These are phyloP conservation scores for Colletotrichum falcatum DNA, from an alignment of 2,329 filamentous ascomycete genomes.

Conservation along the genomic window DNA sequence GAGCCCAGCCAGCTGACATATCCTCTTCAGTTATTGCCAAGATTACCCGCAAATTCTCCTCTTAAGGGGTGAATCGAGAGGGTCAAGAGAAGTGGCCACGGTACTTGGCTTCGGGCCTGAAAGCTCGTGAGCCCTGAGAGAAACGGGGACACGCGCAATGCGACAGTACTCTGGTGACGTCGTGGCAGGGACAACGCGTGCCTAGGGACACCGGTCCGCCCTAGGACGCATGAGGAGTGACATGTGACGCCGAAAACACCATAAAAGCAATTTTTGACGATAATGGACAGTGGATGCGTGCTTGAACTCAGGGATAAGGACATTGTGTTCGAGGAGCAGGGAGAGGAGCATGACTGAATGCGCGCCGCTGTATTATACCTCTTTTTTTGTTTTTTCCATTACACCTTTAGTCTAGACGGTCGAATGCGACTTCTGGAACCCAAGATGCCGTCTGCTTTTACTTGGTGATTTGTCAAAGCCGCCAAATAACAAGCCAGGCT, in stretches of 20 bases:
- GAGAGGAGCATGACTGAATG: slow-evolving; percentile 28
- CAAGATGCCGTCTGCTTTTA: neutral
- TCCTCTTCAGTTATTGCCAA: slow-evolving; percentile 86
- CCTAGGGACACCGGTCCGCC: neutral
- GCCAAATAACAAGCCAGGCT: neutral
- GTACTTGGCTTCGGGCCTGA: neutral
- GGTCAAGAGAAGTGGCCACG: neutral
- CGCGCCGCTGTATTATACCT: slow-evolving; percentile 41
- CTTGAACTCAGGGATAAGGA: slow-evolving; percentile 10
- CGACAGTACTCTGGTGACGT: neutral
- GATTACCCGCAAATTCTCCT: slow-evolving; percentile 88
- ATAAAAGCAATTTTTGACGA: slow-evolving; percentile 36
- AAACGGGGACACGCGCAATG: neutral
- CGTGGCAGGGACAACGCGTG: neutral
- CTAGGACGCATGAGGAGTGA: neutral
- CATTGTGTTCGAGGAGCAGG: slow-evolving; percentile 4
- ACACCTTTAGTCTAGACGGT: slow-evolving; percentile 26
- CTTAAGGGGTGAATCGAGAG: slow-evolving; percentile 58
- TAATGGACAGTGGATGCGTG: slow-evolving; percentile 37
- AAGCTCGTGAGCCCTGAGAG: neutral
- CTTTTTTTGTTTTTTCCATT: slow-evolving; percentile 6
- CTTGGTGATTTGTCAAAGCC: too few species aligned
- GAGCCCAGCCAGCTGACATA: slow-evolving; percentile 30
- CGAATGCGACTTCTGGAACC: slow-evolving; percentile 24
- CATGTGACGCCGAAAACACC: slow-evolving; percentile 14